Evolutionary conservation across 768 basidiomycete genomes (phyloP).

Genomic region (Clavulina sp.): DNA sequence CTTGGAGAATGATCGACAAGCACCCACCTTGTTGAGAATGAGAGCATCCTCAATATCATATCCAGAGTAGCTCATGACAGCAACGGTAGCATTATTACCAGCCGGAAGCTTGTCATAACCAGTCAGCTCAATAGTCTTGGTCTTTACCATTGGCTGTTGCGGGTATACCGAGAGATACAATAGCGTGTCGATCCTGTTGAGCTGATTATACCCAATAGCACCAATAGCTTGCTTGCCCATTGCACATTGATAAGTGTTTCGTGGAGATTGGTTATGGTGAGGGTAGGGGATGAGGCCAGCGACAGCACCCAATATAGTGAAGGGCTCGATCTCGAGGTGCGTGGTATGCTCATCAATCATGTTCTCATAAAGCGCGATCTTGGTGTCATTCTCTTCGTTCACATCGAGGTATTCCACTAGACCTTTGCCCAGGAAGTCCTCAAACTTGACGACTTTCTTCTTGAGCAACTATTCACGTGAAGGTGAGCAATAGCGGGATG

Average conservation of each 20-base stretch:
- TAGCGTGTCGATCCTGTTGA: constrained; percentile 92
- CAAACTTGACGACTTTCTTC: constrained; percentile 60
- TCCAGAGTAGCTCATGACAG: constrained; percentile 98
- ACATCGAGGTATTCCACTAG: constrained; percentile 97
- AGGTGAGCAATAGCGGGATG: background rate
- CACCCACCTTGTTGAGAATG: constrained; percentile 72
- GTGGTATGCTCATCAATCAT: constrained; percentile 72
- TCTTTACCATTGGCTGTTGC: constrained; percentile 98
- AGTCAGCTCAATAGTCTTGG: constrained; percentile 91
- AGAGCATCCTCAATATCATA: constrained; percentile 99
- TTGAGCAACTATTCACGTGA: constrained; percentile 47
- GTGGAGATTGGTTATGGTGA: constrained; percentile 97
- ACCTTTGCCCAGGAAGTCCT: constrained; percentile 83
- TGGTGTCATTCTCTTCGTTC: constrained; percentile 97
- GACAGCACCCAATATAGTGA: constrained; percentile 92
- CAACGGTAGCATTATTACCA: constrained; percentile 95
- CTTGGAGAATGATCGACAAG: background rate
- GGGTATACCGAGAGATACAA: constrained; percentile 97
- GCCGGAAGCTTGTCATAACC: constrained; percentile 95
- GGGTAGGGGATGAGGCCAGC: constrained; percentile 98
- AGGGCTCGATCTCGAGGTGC: constrained; percentile 96
- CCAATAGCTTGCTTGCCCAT: constrained; percentile 99
- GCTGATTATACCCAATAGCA: constrained; percentile 94
- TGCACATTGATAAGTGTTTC: constrained; percentile 98
- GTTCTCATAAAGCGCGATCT: constrained; percentile 85